A percentile compares a stretch with the other conserved stretches of the same genome.
phyloP scores from a whole-genome alignment of 1,284 basidiomycete genomes.

The Lentinus polychrous region DNA sequence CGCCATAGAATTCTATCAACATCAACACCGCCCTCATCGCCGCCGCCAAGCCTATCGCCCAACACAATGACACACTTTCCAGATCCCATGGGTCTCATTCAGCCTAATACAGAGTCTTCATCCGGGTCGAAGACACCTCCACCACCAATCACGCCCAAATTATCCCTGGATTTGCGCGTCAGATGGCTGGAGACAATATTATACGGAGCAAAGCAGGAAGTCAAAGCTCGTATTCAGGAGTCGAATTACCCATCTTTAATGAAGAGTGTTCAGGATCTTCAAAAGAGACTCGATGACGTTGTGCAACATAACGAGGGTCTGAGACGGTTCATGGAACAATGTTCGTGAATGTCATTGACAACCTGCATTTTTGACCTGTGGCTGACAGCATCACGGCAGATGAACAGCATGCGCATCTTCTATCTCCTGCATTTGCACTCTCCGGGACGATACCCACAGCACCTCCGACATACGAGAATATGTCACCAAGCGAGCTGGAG shows the following conservation, averaged over 20 bases:
- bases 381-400: constrained; percentile 34
- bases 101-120: background rate
- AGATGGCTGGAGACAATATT: constrained; percentile 73
- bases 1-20: constrained; percentile 52
- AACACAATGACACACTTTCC: constrained; percentile 15
- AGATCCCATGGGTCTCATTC: constrained; percentile 13
- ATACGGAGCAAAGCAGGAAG: constrained; percentile 51
- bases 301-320: constrained; percentile 65
- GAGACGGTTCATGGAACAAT: constrained; percentile 65
- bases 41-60: constrained; percentile 34
- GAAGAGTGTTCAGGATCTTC: constrained; percentile 52
- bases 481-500: constrained; percentile 61
- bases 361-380: constrained; percentile 1
- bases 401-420: constrained; percentile 63
- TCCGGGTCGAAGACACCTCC: constrained; percentile 8
- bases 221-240: constrained; percentile 26
- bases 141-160: constrained; percentile 44
- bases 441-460: constrained; percentile 45
- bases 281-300: constrained; percentile 44
- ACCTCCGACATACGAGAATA: constrained; percentile 51
- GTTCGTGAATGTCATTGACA: constrained; percentile 37
- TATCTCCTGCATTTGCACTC: constrained; percentile 68
- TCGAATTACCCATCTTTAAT: constrained; percentile 48
- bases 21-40: constrained; percentile 58
- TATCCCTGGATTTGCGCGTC: constrained; percentile 66